Evolutionary conservation across 805 yeast species (phyloP), one percentile per base, ranked within the genome.

Genomic region (Candida coquimbonensis): DNA sequence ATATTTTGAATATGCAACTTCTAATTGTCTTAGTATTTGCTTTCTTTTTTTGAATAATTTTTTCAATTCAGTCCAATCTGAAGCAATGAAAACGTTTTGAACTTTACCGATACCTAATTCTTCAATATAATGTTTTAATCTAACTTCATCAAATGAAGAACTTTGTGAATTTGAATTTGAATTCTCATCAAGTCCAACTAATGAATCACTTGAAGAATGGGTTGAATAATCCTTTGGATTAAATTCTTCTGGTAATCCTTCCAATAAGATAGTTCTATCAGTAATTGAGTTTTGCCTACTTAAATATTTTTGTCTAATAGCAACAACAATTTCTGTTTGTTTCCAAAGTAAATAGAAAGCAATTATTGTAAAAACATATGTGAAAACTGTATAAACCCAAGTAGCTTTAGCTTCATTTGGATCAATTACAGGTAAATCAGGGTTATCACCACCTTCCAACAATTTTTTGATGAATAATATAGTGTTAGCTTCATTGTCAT

Each of bases 271-370:
- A 1, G 98, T 93, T 59, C 96, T 74, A 69, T 91, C 98, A 0
- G 98, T 88, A 45, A 91, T 74, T 4, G 96, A 83, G 59, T 84
- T 83, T 60, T 90, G 98, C 50, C 76, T 77, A 0, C 98, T 97
- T 50, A 93, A 69, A 57, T 86, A 85, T 44, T 66, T 67, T 64
- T 91, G 99, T 49, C 99, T 75, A 54, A 85, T 82, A 39, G 72
- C 67, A 29, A 91, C 87, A 35, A 93, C 87, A 42, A 75, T 73
- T 51, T 72, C 73, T 0, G 97, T 85, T 57, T 86, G 91, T 14
- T 77, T 68, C 63, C 83, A 76, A 26, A 93, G 66, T 52, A 79
- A 74, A 53, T 73, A 75, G 26, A 77, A 70, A 1, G 89, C 75
- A 21, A 86, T 56, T 38, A 77, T 67, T 0, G 98, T 91, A 67